phyloP scores from a whole-genome alignment of 2,329 filamentous ascomycete species.

The Ceratocystiopsis sp. region DNA sequence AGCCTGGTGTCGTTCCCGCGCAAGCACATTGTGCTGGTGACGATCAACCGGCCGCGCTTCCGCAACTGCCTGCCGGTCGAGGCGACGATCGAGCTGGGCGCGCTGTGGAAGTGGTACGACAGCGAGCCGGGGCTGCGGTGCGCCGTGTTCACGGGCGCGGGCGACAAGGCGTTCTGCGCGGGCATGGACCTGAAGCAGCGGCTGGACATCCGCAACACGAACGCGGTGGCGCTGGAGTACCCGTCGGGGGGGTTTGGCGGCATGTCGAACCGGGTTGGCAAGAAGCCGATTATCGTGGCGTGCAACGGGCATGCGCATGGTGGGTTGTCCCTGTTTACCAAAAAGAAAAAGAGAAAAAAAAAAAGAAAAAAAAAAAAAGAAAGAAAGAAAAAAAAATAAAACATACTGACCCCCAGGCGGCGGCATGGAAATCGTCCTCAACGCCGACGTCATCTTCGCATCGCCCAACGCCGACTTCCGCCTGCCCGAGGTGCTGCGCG shows the following conservation, averaged over 20 bases:
- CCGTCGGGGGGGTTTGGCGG: constrained; percentile 17
- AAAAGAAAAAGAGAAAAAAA: too few species aligned
- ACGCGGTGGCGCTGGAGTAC: background rate
- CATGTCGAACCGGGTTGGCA: constrained; percentile 18
- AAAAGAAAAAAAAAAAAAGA: too few species aligned
- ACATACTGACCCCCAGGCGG: too few species aligned
- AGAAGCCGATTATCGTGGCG: constrained; percentile 17
- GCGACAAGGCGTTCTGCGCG: constrained; percentile 4
- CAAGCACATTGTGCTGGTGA: constrained; percentile 24
- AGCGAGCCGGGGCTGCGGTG: constrained; percentile 28
- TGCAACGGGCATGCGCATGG: constrained; percentile 17
- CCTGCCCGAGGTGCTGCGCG: constrained; percentile 39
- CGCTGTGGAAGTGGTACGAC: constrained; percentile 34
- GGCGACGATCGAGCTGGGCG: constrained; percentile 21
- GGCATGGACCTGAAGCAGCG: constrained; percentile 4
- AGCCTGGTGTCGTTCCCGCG: constrained; percentile 29
- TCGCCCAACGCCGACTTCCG: constrained; percentile 32
- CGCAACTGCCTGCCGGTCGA: constrained; percentile 24
- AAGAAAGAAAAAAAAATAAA: too few species aligned
- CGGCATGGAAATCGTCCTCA: constrained; percentile 17
- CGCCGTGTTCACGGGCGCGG: constrained; percentile 32
- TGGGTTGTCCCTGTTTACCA: too few species aligned
- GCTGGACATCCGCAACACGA: constrained; percentile 1
- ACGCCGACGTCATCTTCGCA: constrained; percentile 41
- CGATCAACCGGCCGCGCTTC: constrained; percentile 23